Percentiles rank a stretch among this genome's conserved stretches.
Evolutionary conservation across 495 filamentous ascomycete species (phyloP).

Genomic region (Parathielavia appendiculata): DNA sequence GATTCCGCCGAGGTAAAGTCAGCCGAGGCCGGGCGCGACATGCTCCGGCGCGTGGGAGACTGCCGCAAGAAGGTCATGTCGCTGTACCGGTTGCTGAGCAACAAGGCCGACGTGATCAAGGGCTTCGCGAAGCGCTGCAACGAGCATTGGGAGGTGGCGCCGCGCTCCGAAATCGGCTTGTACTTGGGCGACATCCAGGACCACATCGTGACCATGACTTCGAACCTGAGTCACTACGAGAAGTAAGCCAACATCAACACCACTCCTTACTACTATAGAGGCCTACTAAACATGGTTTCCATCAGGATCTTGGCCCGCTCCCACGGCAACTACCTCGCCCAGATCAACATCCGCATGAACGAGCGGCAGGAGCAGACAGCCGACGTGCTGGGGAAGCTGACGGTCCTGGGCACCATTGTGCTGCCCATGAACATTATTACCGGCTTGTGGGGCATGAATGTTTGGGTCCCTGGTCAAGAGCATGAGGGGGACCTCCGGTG

Average conservation of each 20-base stretch:
- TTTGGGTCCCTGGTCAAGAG: conserved; percentile 86
- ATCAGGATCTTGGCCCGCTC: conserved; percentile 80
- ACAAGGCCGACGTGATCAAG: conserved; percentile 98
- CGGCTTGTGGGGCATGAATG: conserved; percentile 99
- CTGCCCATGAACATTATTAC: conserved; percentile 98
- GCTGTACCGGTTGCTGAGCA: conserved; percentile 84
- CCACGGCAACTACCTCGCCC: conserved; percentile 91
- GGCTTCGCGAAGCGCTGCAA: conserved; percentile 98
- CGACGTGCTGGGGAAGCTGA: conserved; percentile 89
- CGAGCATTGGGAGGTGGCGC: conserved; percentile 95
- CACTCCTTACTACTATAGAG: conserved; percentile 7
- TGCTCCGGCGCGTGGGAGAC: conserved; percentile 85
- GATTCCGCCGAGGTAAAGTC: conserved; percentile 44
- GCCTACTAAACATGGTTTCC: conserved; percentile 6
- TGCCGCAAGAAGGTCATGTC: conserved; percentile 95
- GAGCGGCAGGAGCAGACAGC: conserved; percentile 94
- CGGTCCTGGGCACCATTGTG: conserved; percentile 92
- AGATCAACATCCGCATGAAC: conserved; percentile 92
- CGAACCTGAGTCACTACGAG: conserved; percentile 91
- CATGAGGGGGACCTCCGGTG: conserved; percentile 49
- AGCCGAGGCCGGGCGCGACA: conserved; percentile 62
- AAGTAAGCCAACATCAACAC: conserved; percentile 54
- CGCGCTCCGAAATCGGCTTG: conserved; percentile 87
- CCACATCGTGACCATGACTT: conserved; percentile 97
- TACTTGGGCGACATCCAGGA: conserved; percentile 98